Conservation (phyloP, 192 early-diverging fungal genomes). For the Chytriomyces hyalinus region DNA sequence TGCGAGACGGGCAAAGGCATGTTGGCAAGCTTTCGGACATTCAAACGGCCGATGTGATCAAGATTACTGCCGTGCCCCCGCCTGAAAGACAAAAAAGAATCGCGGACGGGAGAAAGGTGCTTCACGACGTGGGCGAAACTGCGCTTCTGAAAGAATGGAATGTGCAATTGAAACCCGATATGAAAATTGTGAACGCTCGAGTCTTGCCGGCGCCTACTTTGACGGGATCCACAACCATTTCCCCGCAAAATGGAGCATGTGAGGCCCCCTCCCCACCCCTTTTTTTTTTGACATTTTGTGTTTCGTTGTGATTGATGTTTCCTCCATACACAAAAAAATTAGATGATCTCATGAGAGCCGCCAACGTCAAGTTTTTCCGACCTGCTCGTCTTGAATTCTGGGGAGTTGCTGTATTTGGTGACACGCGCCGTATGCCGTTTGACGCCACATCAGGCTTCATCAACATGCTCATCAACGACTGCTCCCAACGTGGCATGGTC, state of each 20-base stretch:
- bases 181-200: conserved; percentile 42
- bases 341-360: not conserved
- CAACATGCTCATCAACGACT: conserved; percentile 8
- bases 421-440: conserved; percentile 21
- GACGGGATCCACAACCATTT: conserved; percentile 19
- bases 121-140: conserved; percentile 4
- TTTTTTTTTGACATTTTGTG: not conserved
- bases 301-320: not conserved
- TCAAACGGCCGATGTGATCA: conserved; percentile 41
- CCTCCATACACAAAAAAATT: not conserved
- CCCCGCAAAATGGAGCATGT: conserved; percentile 20
- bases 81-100: conserved; percentile 26
- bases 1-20: conserved; percentile 29
- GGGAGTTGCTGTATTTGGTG: conserved; percentile 28
- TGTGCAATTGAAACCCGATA: conserved; percentile 39
- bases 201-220: conserved; percentile 37
- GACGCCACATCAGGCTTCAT: conserved; percentile 9
- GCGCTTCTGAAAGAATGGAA: conserved; percentile 38
- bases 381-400: conserved; percentile 30
- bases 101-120: conserved; percentile 5
- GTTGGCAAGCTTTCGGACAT: conserved; percentile 37
- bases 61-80: conserved; percentile 36
- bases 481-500: conserved; percentile 13
- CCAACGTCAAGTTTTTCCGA: conserved; percentile 29
- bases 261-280: not conserved